Conservation (phyloP, 176 grass and related monocot genomes). For the Aegilops speltoides region DNA sequence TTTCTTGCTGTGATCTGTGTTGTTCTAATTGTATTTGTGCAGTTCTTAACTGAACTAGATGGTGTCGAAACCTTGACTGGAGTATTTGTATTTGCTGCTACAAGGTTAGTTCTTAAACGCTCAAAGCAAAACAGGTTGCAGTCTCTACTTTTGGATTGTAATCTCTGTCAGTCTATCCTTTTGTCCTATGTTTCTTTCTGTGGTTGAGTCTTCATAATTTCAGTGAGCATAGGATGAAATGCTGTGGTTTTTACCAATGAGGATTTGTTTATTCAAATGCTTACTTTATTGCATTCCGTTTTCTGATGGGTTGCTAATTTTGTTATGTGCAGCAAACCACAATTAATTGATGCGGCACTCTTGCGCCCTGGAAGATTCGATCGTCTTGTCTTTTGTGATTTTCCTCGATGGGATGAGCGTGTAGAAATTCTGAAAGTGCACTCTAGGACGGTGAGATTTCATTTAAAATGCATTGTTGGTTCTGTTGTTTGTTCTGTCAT, state of each 20-base stretch:
- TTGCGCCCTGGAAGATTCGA: conserved; percentile 93
- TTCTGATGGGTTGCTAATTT: conserved; percentile 12
- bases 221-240: conserved; percentile 8
- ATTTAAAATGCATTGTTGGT: background rate
- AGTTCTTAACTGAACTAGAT: conserved; percentile 95
- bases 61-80: conserved; percentile 92
- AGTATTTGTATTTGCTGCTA: conserved; percentile 98
- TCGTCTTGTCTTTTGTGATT: conserved; percentile 90
- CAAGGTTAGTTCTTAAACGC: conserved; percentile 49
- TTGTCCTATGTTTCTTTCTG: background rate
- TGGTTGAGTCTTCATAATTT: conserved; percentile 2
- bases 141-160: background rate
- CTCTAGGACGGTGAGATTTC: conserved; percentile 62
- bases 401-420: conserved; percentile 71
- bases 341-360: conserved; percentile 91
- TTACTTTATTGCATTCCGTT: background rate
- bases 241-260: background rate
- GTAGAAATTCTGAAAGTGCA: conserved; percentile 89
- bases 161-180: conserved; percentile 20
- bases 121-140: conserved; percentile 9
- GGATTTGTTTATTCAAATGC: background rate
- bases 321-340: conserved; percentile 66
- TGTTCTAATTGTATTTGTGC: conserved; percentile 42
- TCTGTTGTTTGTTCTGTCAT: background rate
- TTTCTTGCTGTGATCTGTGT: background rate